A percentile compares a stretch with the other conserved stretches of the same genome.
Evolutionary conservation across 2,329 filamentous ascomycete genomes (phyloP).

Genomic region (Arthrobotrys entomopaga): DNA sequence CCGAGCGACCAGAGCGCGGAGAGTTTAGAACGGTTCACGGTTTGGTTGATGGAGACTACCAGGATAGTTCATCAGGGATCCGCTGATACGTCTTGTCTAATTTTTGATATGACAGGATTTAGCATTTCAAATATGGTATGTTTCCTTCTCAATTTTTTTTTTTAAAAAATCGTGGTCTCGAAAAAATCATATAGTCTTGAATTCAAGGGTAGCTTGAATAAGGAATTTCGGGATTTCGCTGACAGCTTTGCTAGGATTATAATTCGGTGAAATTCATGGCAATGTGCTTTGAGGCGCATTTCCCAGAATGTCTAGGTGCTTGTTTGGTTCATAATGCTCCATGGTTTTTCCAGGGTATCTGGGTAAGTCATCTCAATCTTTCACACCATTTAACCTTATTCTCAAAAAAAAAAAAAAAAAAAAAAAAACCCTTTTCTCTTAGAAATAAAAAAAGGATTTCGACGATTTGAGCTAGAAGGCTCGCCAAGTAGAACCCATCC

Average conservation of each 20-base stretch:
- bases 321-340: slow-evolving; percentile 95
- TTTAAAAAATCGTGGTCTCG: no score
- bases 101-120: slow-evolving; percentile 97
- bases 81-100: slow-evolving; percentile 88
- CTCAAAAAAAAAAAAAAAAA: neutral
- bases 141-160: neutral
- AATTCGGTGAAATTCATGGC: slow-evolving; percentile 98
- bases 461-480: no score
- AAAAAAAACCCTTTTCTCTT: no score
- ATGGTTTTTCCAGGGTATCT: slow-evolving; percentile 90
- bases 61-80: slow-evolving; percentile 81
- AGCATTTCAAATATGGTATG: slow-evolving; percentile 91
- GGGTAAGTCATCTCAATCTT: slow-evolving; percentile 42
- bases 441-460: no score
- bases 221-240: no score
- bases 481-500: neutral
- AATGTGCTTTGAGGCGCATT: slow-evolving; percentile 98
- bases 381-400: neutral
- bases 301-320: slow-evolving; percentile 88
- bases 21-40: slow-evolving; percentile 86
- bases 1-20: slow-evolving; percentile 83
- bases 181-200: neutral
- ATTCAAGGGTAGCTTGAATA: no score
- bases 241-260: slow-evolving; percentile 73
- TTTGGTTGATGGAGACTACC: slow-evolving; percentile 92